phyloP scores from a whole-genome alignment of 2,329 filamentous ascomycete species.

The Incumbomyces lentus region DNA sequence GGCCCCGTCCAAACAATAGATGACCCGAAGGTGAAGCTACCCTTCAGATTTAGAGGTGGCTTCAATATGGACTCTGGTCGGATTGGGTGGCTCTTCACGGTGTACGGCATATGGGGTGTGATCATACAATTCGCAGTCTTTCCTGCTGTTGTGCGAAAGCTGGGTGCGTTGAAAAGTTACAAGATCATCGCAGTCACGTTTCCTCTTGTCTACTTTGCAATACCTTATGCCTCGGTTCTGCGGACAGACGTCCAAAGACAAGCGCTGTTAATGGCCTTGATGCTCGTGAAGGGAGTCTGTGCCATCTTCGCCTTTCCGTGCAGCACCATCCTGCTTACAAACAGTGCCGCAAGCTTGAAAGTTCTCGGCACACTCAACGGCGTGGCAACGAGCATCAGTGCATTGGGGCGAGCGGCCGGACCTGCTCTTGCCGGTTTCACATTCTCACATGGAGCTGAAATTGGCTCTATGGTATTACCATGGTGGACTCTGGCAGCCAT shows the following conservation, averaged over 20 bases:
- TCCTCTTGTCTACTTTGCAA: conserved; percentile 68
- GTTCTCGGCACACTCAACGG: conserved; percentile 86
- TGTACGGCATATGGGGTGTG: conserved; percentile 71
- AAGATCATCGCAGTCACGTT: conserved; percentile 56
- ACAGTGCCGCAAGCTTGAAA: conserved; percentile 63
- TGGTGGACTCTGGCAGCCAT: conserved; percentile 69
- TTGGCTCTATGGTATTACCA: conserved; percentile 65
- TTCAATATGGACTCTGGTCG: conserved; percentile 63
- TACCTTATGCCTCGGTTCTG: conserved; percentile 66
- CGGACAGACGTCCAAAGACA: conserved; percentile 44
- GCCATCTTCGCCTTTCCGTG: conserved; percentile 84
- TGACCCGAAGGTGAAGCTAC: conserved; percentile 49
- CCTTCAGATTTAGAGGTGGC: conserved; percentile 73
- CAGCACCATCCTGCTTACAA: conserved; percentile 80
- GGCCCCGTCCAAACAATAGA: conserved; percentile 43
- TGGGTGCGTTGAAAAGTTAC: conserved; percentile 65
- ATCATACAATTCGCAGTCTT: conserved; percentile 80
- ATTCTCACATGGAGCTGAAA: conserved; percentile 66
- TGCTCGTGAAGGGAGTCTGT: conserved; percentile 63
- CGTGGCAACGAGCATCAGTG: conserved; percentile 72
- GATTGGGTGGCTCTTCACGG: conserved; percentile 77
- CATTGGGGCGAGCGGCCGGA: conserved; percentile 67
- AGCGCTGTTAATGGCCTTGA: conserved; percentile 50
- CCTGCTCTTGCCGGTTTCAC: conserved; percentile 62
- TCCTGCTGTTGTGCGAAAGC: conserved; percentile 60